Evolutionary conservation across 177 flowering plant species (phyloP).

Genomic region (Vitis hybrid): DNA sequence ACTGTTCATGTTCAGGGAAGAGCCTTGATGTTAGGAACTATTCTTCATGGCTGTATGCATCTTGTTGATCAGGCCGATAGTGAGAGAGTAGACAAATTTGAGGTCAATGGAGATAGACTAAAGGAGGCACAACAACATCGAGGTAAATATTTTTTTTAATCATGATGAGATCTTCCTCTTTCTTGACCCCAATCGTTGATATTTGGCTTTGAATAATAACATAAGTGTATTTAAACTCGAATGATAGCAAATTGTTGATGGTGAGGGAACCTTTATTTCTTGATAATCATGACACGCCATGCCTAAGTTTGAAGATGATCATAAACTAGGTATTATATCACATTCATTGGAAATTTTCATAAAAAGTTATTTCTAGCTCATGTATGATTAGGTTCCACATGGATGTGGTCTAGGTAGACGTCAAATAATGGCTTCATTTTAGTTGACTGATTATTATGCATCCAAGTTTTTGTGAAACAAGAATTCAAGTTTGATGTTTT

Average conservation of each 20-base stretch:
- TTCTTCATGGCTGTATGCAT: slow-evolving; percentile 91
- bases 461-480: not conserved
- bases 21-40: slow-evolving; percentile 69
- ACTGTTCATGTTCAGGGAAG: slow-evolving; percentile 95
- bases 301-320: too few relatives aligned
- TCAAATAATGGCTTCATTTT: not conserved
- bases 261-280: too few relatives aligned
- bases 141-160: slow-evolving; percentile 32
- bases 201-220: not conserved
- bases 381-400: too few relatives aligned
- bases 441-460: not conserved
- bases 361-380: too few relatives aligned
- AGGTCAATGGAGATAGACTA: slow-evolving; percentile 85
- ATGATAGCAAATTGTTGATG: too few relatives aligned
- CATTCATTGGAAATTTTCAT: too few relatives aligned
- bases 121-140: slow-evolving; percentile 91
- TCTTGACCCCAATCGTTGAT: not conserved
- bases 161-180: not conserved
- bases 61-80: slow-evolving; percentile 96
- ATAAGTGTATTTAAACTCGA: too few relatives aligned
- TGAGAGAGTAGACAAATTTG: slow-evolving; percentile 94
- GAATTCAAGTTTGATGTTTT: not conserved
- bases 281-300: too few relatives aligned
- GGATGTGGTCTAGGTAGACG: too few relatives aligned
- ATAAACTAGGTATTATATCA: too few relatives aligned